These are phyloP conservation scores for Aureobasidium namibiae DNA, from an alignment of 2,329 filamentous ascomycete genomes.

Conservation along the genomic window DNA sequence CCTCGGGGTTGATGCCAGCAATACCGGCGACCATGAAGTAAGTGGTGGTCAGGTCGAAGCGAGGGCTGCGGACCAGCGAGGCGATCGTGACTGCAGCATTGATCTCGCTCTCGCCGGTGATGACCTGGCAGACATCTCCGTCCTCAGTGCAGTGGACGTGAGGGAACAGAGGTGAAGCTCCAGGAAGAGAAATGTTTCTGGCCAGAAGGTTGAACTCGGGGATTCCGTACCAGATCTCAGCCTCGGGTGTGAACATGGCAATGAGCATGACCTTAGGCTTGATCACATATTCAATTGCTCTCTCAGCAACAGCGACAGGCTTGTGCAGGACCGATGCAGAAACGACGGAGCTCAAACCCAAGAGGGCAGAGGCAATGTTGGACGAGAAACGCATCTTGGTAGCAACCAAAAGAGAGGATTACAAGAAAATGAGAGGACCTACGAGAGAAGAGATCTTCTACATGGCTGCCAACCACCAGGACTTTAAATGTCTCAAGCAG, in stretches of 20 bases:
- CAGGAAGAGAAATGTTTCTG: constrained; percentile 27
- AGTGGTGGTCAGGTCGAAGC: constrained; percentile 56
- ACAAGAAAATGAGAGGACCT: not conserved
- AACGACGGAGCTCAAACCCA: constrained; percentile 10
- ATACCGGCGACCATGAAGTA: constrained; percentile 69
- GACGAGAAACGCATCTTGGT: constrained; percentile 8
- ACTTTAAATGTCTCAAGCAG: not conserved
- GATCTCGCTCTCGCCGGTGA: constrained; percentile 57
- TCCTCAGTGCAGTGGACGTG: constrained; percentile 54
- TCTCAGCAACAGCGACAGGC: constrained; percentile 13
- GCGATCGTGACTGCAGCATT: constrained; percentile 58
- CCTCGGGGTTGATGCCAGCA: constrained; percentile 63
- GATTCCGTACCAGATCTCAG: constrained; percentile 20
- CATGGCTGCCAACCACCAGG: not conserved
- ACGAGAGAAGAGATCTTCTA: not conserved
- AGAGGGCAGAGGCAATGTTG: constrained; percentile 3
- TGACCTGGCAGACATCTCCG: constrained; percentile 58
- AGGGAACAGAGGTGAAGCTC: constrained; percentile 24
- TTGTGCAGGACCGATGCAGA: constrained; percentile 10
- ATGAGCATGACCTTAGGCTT: constrained; percentile 56
- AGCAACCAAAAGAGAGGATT: not conserved
- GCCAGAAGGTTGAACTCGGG: constrained; percentile 28
- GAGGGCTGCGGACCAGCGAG: constrained; percentile 51
- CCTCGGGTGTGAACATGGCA: constrained; percentile 44
- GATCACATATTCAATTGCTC: constrained; percentile 26